Base-by-base conservation (phyloP, 2,329 filamentous ascomycete species). In the Diaporthe citriasiana region DNA sequence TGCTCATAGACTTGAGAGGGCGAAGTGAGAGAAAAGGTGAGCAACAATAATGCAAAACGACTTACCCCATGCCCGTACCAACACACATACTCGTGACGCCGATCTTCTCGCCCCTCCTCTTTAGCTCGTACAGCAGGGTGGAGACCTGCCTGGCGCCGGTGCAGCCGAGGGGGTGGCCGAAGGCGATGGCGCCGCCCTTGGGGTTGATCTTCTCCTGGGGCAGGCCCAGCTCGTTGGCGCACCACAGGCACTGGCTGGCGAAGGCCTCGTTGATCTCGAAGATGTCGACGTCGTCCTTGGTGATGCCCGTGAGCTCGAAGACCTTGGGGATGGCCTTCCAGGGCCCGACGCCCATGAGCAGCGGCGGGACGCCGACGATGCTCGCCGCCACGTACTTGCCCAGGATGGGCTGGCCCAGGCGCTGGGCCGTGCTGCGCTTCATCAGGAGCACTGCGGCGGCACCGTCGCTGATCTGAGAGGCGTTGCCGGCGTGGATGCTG, bases 191-290 rank as follows among this genome's bases (percentile, higher is more conserved):
- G 76, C 96, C 96, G 77, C 96, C 97, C 89, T 98, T 98, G 79
- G 96, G 96, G 87, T 98, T 98, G 82, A 99, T 92, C 90, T 98
- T 98, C 77, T 94, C 92, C 75, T 88, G 82, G 70, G 95, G 93
- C 38, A 99, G 85, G 57, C 93, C 93, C 30, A 99, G 90, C 87
- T 98, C 92, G 80, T 97, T 94, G 76, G 94, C 91, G 84, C 95
- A 98, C 93, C 94, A 98, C 78, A 98, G 84, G 84, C 95, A 98
- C 89, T 98, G 96, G 77, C 91, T 94, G 42, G 97, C 97, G 83
- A 99, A 99, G 1, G 97, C 97, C 90, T 99, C 97, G 88, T 99
- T 99, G 89, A 99, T 98, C 90, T 99, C 97, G 81, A 91, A 98
- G 81, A 98, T 96, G 82, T 98, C 97, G 40, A 99, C 95, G 78